Evolutionary conservation across 768 basidiomycete genomes (phyloP), one percentile per base, ranked within the genome.

Genomic region (Trametes gibbosa): DNA sequence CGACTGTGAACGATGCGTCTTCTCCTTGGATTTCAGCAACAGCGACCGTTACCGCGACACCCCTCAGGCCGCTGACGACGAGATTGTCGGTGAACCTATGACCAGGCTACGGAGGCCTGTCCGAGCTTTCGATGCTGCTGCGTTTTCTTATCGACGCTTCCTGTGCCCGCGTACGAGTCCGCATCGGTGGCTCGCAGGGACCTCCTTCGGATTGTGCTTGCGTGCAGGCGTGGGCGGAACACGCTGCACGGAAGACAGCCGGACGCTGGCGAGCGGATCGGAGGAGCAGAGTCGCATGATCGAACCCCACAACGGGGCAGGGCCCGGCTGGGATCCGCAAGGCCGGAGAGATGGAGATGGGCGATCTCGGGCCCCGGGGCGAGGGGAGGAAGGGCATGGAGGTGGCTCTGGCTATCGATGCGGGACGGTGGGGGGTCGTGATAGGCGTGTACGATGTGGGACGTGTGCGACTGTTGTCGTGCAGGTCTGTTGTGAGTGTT

Each of bases 371-470:
- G 40, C 19, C 32, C 55, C 55, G 47, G 55, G 41, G 48, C 55
- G 55, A 56, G 19, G 24, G 50, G 13, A 24, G 43, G 21, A 17
- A 8, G 41, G 16, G 14, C 25, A 34, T 32, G 5, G 10, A 10
- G 5, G 5, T 32, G 32, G 19, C 17, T 9, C 16, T 19, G 34
- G 32, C n/a, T n/a, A 34, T 19, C 29, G 39, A 24, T 37, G 10
- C 3, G 3, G 46, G 23, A 24, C 27, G 35, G n/a, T n/a, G n/a
- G 19, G n/a, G 53, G 39, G 21, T 24, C 49, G 40, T 54, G 59
- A 54, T 55, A 55, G 53, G 59, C 50, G 59, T 61, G 50, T 19
- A 54, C 3, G 46, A 29, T 3, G 25, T n/a, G n/a, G n/a, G n/a
- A n/a, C n/a, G 24, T 37, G 29, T 32, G 29, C 29, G 29, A 5